A percentile compares a stretch with the other conserved stretches of the same genome.
phyloP scores from a whole-genome alignment of 148 eudicot genomes.

The Simmondsia chinensis region DNA sequence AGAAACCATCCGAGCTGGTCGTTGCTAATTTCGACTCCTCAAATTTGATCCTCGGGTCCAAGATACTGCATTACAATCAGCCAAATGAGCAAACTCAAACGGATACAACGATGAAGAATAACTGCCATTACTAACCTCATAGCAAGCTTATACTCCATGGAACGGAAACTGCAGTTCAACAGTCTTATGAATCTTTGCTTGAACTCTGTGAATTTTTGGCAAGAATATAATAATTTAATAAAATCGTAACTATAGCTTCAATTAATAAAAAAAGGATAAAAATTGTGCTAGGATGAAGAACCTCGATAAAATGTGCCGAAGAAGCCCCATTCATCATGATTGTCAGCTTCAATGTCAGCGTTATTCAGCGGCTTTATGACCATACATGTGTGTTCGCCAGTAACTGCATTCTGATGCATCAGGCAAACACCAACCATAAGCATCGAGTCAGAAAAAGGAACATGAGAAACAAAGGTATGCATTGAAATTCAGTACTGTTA shows the following conservation, averaged over 20 bases:
- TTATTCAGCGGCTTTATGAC: constrained; percentile 35
- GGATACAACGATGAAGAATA: constrained; percentile 1
- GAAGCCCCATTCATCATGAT: constrained; percentile 38
- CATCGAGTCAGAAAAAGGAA: not conserved
- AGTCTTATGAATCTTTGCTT: constrained; percentile 42
- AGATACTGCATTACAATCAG: no score
- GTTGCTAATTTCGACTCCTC: constrained; percentile 29
- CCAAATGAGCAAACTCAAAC: constrained; percentile 16
- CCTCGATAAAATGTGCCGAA: constrained; percentile 38
- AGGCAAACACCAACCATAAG: constrained; percentile 1
- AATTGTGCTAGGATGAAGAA: no score
- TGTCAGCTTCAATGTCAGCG: constrained; percentile 35
- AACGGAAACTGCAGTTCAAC: constrained; percentile 33
- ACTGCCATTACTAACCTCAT: constrained; percentile 53
- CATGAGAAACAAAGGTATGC: no score
- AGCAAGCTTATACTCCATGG: constrained; percentile 91
- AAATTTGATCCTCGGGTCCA: constrained; percentile 81
- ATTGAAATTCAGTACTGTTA: no score
- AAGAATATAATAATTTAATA: constrained; percentile 1
- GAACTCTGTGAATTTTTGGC: constrained; percentile 53
- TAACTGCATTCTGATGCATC: constrained; percentile 33
- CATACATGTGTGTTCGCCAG: constrained; percentile 64
- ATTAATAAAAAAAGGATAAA: no score
- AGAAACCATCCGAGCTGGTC: constrained; percentile 20
- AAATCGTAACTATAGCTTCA: no score